Conservation (phyloP, 1,284 basidiomycete genomes). For the Ganoderma meredithae region DNA sequence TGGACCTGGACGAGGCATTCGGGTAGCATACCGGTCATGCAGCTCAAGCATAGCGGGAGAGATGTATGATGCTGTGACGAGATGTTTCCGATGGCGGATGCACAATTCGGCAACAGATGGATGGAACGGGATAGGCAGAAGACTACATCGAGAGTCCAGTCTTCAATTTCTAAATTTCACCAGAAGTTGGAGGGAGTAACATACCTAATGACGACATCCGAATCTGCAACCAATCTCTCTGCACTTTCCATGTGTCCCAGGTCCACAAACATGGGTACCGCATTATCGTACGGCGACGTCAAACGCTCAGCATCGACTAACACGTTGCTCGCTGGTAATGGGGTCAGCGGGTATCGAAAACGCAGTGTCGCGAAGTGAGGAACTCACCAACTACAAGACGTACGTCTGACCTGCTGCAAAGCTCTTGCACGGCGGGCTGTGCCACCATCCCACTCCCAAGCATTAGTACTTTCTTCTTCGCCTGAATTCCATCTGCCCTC, state of each 20-base stretch:
- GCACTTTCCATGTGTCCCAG: conserved; percentile 63
- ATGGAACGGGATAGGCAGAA: conserved; percentile 86
- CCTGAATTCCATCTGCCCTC: background rate
- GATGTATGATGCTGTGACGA: conserved; percentile 94
- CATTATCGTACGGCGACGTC: conserved; percentile 60
- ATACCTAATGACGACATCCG: conserved; percentile 76
- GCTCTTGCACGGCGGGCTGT: conserved; percentile 81
- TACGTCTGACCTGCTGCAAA: conserved; percentile 65
- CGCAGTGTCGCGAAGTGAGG: conserved; percentile 16
- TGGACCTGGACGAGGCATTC: background rate
- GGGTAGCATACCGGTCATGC: conserved; percentile 60
- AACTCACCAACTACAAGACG: conserved; percentile 78
- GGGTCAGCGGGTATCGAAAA: conserved; percentile 15
- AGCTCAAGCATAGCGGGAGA: conserved; percentile 82
- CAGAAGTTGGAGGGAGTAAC: conserved; percentile 30
- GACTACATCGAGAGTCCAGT: conserved; percentile 49
- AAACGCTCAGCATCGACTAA: conserved; percentile 66
- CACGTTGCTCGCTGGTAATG: conserved; percentile 77
- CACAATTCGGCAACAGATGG: conserved; percentile 80
- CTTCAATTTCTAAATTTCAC: no score
- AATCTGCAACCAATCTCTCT: conserved; percentile 57
- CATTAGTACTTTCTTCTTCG: conserved; percentile 75
- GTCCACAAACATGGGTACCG: conserved; percentile 68
- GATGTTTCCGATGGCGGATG: conserved; percentile 76
- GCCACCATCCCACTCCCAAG: conserved; percentile 95